Conservation (phyloP, 2,329 filamentous ascomycete genomes). For the Alternaria arbusti region DNA sequence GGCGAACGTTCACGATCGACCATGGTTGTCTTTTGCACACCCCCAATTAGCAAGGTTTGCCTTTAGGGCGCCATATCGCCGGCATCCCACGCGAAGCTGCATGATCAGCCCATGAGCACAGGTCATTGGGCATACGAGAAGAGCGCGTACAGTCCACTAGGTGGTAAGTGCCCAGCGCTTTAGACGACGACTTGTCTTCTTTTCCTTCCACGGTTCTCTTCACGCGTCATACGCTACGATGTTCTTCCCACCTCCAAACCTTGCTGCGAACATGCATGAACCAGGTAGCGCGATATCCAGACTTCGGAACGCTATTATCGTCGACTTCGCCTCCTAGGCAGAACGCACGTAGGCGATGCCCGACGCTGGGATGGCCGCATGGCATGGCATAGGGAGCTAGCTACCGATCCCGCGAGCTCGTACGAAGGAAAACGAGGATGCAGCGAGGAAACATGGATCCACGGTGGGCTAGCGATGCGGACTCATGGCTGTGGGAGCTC, state of each 20-base stretch:
- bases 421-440: not conserved
- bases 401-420: not conserved
- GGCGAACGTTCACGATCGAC: not conserved
- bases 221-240: not conserved
- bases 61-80: not conserved
- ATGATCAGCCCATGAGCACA: slow-evolving; percentile 8
- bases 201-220: not conserved
- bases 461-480: not conserved
- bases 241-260: not conserved
- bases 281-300: not conserved
- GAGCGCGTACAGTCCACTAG: not conserved
- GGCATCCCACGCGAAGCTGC: slow-evolving; percentile 6
- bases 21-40: not conserved
- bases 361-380: not conserved
- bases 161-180: not conserved
- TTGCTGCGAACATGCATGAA: not conserved
- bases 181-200: slow-evolving; percentile 1
- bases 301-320: slow-evolving; percentile 2
- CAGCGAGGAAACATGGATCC: not conserved
- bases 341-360: not conserved
- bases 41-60: not conserved
- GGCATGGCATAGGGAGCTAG: not conserved
- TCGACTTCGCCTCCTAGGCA: not conserved
- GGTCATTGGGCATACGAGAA: slow-evolving; percentile 7
- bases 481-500: not conserved